Base-by-base conservation (phyloP, 768 basidiomycete genomes). In the Boletus rex-veris region DNA sequence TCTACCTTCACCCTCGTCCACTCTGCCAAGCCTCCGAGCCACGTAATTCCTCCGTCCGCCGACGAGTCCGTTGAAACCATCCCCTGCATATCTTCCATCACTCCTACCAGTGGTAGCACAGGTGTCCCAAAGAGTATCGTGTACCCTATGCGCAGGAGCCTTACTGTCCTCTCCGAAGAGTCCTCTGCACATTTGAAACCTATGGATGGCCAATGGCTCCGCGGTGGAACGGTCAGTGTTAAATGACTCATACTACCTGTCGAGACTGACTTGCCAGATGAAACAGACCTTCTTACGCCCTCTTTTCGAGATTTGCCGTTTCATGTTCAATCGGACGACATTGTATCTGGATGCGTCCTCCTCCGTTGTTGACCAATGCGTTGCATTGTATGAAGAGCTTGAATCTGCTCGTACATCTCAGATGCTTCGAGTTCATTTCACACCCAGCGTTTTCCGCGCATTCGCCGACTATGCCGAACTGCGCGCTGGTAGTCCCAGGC, bases 21-120 rank as follows among this genome's bases (percentile, higher is more conserved):
- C 35, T 48, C 54, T 12, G 36, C 46, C 26, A 42, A 51, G 14
- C 62, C 64, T 37, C 31, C 43, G 26, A 48, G 50, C 10, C 45
- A 59, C 18, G 42, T 54, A 19, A 26, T 52, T 36, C 46, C 61
- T 38, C 66, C 66, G 6, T 49, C 48, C 3, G 15, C 48, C 5
- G 39, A 44, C 28, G 66, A 67, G 41, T 35, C 39, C 10, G 62
- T 67, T 5, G 55, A 58, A 39, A 33, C 38, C 11, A 19, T 58
- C 52, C 58, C 58, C 6, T 24, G 7, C 10, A 48, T 58, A 1
- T 58, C 38, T 37, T 58, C 58, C 51, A 54, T 59, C 33, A 59
- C 51, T 26, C 58, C 58, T 19, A 68, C 66, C 5, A 61, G 61
- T 33, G 66, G 66, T 26, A 68, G 59, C 53, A 67, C 66, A 16